Evolutionary conservation across 2,329 filamentous ascomycete species (phyloP), one percentile per base, ranked within the genome.

Genomic region (Zymoseptoria pseudotritici): DNA sequence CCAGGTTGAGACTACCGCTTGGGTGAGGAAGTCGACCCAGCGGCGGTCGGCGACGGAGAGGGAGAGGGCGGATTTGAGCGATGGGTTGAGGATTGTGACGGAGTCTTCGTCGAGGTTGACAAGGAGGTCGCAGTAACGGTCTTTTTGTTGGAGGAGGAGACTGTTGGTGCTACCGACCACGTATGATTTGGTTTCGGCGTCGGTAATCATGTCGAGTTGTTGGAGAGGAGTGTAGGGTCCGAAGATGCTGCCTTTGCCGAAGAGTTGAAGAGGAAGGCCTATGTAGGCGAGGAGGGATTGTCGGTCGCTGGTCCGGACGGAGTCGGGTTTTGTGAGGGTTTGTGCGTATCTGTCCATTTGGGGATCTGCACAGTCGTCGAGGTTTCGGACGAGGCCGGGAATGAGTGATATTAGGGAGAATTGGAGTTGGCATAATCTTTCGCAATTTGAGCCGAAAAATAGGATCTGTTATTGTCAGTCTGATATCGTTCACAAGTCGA

Each of bases 81-180:
- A 89, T 1, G 88, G 78, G 0, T 91, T 96, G 0, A 88, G 89
- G 64, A 97, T 90, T 69, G 85, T 93, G 67, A 97, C 86, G 2
- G 85, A 89, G 66, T 88, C 85, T 64, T 97, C 92, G 73, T 99
- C 94, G 20, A 99, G 86, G 72, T 99, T 97, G 72, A 99, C 91
- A 61, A 99, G 82, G 42, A 97, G 91, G 71, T 99, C 94, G 73
- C 91, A 96, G 74, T 99, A 97, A 52, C 91, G 86, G 72, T 99
- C 93, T 73, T 87, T 95, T 73, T 99, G 94, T 70, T 97, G 92
- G 10, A 99, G 79, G 36, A 99, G 81, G 22, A 99, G 81, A 5
- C 91, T 96, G 74, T 99, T 99, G 46, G 94, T 99, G 66, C 92
- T 97, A 64, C 94, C 94, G 59, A 99, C 92, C 57, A 99, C 89